These are phyloP conservation scores for Xylaria palmicola DNA, from an alignment of 495 filamentous ascomycete species.

Conservation along the genomic window DNA sequence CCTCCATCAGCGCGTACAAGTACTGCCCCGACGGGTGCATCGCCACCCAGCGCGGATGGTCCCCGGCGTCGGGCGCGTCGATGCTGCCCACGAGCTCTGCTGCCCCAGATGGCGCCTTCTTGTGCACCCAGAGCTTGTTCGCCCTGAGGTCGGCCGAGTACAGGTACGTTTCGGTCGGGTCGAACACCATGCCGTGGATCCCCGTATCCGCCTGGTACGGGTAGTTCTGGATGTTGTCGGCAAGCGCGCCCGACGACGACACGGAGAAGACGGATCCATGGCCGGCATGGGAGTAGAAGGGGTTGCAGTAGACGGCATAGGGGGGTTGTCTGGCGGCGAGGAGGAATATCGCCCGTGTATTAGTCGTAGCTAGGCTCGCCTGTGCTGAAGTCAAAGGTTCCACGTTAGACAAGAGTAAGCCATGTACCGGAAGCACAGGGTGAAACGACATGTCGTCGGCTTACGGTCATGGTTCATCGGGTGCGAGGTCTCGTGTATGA, in stretches of 20 bases:
- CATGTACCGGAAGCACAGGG: constrained; percentile 12
- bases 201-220: constrained; percentile 70
- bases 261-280: constrained; percentile 77
- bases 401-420: constrained; percentile 17
- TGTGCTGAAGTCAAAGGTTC: constrained; percentile 47
- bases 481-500: constrained; percentile 71
- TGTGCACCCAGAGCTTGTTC: constrained; percentile 85
- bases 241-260: constrained; percentile 58
- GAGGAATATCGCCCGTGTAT: constrained; percentile 83
- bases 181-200: constrained; percentile 88
- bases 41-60: constrained; percentile 84
- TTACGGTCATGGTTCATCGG: constrained; percentile 58
- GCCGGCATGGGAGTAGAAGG: constrained; percentile 81
- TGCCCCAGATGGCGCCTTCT: constrained; percentile 62
- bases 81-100: constrained; percentile 66
- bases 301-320: constrained; percentile 79
- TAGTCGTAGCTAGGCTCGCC: constrained; percentile 66
- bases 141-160: constrained; percentile 82
- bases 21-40: constrained; percentile 74
- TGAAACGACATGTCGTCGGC: constrained; percentile 21
- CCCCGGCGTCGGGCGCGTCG: constrained; percentile 65
- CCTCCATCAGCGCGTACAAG: constrained; percentile 83
- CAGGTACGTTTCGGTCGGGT: constrained; percentile 77
- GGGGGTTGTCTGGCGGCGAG: constrained; percentile 73
- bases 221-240: constrained; percentile 75